Percentiles rank a stretch among this genome's conserved stretches.
These are phyloP conservation scores for Rhodomyrtus tomentosa DNA, from an alignment of 345 rosid species.

Conservation along the genomic window DNA sequence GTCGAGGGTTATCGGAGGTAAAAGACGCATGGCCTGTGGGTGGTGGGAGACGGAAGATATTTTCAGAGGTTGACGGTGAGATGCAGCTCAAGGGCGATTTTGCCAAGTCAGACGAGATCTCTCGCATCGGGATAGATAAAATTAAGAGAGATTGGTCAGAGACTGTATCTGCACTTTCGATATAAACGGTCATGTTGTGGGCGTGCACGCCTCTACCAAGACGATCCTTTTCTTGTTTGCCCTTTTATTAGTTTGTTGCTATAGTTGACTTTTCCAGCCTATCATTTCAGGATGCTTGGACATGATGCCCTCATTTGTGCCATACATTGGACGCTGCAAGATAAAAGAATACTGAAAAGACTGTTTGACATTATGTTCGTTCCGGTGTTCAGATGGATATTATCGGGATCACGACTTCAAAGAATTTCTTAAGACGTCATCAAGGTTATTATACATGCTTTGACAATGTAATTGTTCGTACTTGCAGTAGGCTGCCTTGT, in stretches of 20 bases:
- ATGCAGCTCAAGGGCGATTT: not conserved
- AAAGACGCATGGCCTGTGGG: not conserved
- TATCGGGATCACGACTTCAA: not conserved
- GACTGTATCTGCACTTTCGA: too few relatives aligned
- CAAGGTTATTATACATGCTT: not conserved
- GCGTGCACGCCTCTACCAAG: not conserved
- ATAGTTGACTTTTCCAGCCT: not conserved
- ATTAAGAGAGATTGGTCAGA: too few relatives aligned
- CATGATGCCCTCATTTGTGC: not conserved
- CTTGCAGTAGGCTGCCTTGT: not conserved
- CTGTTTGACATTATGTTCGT: not conserved
- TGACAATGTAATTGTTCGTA: not conserved
- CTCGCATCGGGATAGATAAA: too few relatives aligned
- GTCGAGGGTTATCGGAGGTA: too few relatives aligned
- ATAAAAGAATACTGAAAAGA: not conserved
- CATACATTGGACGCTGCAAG: not conserved
- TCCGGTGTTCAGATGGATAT: not conserved
- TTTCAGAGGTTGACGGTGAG: not conserved
- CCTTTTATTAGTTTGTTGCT: not conserved
- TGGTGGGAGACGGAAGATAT: too few relatives aligned
- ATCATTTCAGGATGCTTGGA: not conserved
- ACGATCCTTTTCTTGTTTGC: not conserved
- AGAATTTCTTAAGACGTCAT: not conserved
- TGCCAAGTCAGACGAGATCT: too few relatives aligned
- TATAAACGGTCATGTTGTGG: too few relatives aligned